A percentile compares a stretch with the other conserved stretches of the same genome.
Conservation (phyloP, 139 green algal genomes). For the Haematococcus sp. region DNA sequence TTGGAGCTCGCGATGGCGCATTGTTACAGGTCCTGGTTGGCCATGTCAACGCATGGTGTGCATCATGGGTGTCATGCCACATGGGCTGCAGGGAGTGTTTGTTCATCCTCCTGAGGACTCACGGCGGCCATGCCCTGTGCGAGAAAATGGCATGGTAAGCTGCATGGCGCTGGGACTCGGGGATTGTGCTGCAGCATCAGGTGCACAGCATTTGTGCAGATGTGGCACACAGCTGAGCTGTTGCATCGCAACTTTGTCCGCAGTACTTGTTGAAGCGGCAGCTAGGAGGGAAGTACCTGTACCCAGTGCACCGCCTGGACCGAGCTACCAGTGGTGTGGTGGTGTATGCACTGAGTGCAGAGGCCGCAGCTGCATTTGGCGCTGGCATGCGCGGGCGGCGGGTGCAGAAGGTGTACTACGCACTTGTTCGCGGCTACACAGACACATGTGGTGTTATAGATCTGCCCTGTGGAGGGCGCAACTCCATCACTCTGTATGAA, state of each 20-base stretch:
- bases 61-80: not conserved
- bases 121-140: constrained; percentile 2
- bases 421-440: not conserved
- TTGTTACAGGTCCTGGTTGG: no score
- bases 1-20: no score
- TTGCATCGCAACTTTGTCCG: not conserved
- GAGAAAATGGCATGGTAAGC: constrained; percentile 1
- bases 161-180: not conserved
- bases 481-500: constrained; percentile 1
- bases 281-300: constrained; percentile 15
- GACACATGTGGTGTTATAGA: constrained; percentile 6
- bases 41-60: no score
- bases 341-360: constrained; percentile 2
- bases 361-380: constrained; percentile 1
- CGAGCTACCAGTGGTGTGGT: constrained; percentile 15
- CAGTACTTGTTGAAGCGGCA: constrained; percentile 15
- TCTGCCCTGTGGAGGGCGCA: not conserved
- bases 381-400: not conserved
- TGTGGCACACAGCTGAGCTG: no score
- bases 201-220: no score
- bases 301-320: constrained; percentile 25
- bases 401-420: constrained; percentile 7
- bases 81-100: not conserved
- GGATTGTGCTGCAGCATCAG: no score
- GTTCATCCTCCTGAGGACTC: constrained; percentile 25